Conservation (phyloP, 129 eudicot species). For the Oenanthe sinensis region DNA sequence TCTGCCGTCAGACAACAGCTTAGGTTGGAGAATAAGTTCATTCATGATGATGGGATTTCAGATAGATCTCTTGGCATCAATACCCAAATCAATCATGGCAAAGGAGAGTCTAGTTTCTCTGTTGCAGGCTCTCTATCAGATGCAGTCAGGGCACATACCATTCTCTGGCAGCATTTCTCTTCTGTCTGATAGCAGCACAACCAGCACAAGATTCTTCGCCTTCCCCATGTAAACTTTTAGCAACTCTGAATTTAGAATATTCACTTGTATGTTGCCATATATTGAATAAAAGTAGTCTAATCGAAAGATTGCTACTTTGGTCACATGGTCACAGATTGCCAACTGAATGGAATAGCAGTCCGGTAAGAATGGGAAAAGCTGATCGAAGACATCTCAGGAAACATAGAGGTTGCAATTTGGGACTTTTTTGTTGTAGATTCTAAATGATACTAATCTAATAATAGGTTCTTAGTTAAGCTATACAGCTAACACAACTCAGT, state of each 20-base stretch:
- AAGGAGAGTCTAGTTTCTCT: slow-evolving; percentile 64
- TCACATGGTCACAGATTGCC: slow-evolving; percentile 51
- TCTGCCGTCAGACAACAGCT: slow-evolving; percentile 11
- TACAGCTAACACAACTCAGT: background rate
- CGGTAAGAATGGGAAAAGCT: slow-evolving; percentile 76
- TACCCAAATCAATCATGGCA: slow-evolving; percentile 23
- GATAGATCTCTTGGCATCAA: slow-evolving; percentile 13
- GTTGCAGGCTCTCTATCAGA: slow-evolving; percentile 45
- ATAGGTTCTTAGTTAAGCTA: slow-evolving; percentile 19
- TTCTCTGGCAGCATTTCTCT: slow-evolving; percentile 67
- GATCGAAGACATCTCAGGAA: slow-evolving; percentile 42
- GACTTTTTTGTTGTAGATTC: slow-evolving; percentile 81
- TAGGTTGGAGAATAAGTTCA: slow-evolving; percentile 16
- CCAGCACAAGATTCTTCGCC: slow-evolving; percentile 90
- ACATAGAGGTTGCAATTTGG: slow-evolving; percentile 50
- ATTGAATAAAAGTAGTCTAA: background rate
- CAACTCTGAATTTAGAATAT: background rate
- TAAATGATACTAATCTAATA: slow-evolving; percentile 22
- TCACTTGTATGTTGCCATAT: background rate
- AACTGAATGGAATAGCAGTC: slow-evolving; percentile 82
- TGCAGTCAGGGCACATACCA: slow-evolving; percentile 43
- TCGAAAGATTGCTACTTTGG: background rate
- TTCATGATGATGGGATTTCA: slow-evolving; percentile 21
- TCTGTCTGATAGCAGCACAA: slow-evolving; percentile 88
- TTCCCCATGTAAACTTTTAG: slow-evolving; percentile 64